Conservation (phyloP, 768 basidiomycete genomes). For the Suillus occidentalis region DNA sequence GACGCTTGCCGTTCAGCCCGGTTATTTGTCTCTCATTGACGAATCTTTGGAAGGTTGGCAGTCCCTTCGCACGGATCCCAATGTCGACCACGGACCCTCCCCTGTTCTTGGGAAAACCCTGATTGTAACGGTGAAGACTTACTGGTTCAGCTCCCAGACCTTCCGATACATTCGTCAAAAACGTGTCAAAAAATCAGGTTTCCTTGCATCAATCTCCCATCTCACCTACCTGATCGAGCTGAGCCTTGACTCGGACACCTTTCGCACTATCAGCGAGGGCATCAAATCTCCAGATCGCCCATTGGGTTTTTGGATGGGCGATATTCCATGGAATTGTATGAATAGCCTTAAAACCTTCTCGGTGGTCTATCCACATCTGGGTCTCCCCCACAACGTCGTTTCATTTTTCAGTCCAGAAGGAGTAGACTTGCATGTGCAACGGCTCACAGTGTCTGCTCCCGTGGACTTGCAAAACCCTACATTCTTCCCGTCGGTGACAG, state of each 20-base stretch:
- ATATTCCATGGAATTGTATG: neutral
- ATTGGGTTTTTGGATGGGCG: neutral
- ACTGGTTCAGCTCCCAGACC: neutral
- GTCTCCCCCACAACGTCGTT: neutral
- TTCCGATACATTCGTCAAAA: rapidly evolving
- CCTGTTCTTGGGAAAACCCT: neutral
- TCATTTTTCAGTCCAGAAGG: too few relatives aligned
- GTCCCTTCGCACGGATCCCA: too few relatives aligned
- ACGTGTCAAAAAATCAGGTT: neutral
- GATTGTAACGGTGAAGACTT: neutral
- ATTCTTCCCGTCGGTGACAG: too few relatives aligned
- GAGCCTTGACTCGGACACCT: rapidly evolving
- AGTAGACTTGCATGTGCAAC: neutral
- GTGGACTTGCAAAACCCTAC: too few relatives aligned
- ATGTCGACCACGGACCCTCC: too few relatives aligned
- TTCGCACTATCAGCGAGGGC: neutral
- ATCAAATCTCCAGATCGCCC: neutral
- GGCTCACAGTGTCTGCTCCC: too few relatives aligned
- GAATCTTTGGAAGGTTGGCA: too few relatives aligned
- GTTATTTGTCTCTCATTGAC: too few relatives aligned
- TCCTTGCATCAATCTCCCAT: neutral
- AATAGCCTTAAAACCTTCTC: neutral
- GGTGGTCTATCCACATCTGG: neutral
- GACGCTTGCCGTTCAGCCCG: too few relatives aligned
- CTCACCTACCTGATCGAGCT: neutral